Evolutionary conservation across 139 green algal species (phyloP).

Genomic region (Pseudopediastrum boryanum): DNA sequence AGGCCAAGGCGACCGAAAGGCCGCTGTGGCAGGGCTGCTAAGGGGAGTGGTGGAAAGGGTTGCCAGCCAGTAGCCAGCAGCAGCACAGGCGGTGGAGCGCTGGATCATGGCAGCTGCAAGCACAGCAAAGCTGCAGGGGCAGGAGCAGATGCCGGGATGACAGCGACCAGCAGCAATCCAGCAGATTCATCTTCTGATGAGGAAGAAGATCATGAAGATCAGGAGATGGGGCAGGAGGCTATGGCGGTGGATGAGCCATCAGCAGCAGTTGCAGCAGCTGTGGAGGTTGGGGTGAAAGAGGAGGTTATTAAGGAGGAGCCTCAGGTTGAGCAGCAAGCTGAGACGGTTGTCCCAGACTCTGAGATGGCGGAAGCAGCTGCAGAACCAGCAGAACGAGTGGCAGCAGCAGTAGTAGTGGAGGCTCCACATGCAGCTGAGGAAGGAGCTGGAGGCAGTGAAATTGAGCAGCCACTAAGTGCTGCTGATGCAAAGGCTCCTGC

Average conservation of each 20-base stretch:
- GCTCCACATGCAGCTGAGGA: neutral
- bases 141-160: conserved; percentile 17
- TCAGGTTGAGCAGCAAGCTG: conserved; percentile 3
- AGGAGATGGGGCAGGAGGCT: conserved; percentile 11
- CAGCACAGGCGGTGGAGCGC: neutral
- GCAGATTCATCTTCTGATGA: neutral
- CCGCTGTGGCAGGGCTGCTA: conserved; percentile 51
- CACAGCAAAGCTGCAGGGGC: neutral
- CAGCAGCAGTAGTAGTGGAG: conserved; percentile 3
- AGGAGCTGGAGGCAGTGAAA: neutral
- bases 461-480: neutral
- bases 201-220: conserved; percentile 20
- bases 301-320: neutral
- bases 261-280: conserved; percentile 2
- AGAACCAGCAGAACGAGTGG: neutral
- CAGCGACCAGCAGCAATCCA: conserved; percentile 5
- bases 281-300: neutral
- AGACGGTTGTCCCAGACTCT: neutral
- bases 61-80: neutral
- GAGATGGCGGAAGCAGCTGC: neutral
- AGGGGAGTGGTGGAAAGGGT: conserved; percentile 6
- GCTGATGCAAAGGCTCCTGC: neutral
- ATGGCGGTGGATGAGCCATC: neutral
- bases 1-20: no score
- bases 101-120: neutral